Evolutionary conservation across 306 rosid species (phyloP).

Genomic region (Alnus rubra): DNA sequence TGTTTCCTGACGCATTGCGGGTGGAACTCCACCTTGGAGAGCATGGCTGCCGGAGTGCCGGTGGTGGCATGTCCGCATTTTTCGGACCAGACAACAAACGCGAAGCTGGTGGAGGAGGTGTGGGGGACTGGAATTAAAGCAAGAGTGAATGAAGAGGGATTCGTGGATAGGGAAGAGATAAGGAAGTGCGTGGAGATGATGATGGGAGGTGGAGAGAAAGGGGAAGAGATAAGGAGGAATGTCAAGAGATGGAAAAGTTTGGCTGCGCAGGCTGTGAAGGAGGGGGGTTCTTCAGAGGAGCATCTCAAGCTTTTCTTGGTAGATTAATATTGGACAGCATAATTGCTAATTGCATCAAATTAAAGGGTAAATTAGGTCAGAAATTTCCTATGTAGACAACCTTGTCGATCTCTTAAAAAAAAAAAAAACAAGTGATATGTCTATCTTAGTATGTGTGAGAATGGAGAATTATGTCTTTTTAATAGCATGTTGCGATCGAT

Average conservation of each 20-base stretch:
- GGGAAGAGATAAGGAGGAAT: conserved; percentile 27
- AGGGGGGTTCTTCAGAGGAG: conserved; percentile 33
- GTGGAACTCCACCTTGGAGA: conserved; percentile 36
- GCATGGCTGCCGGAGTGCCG: conserved; percentile 23
- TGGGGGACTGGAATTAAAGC: conserved; percentile 37
- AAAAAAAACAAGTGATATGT: too few species aligned
- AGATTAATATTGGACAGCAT: not conserved
- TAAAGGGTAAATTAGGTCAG: too few species aligned
- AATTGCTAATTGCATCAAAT: too few species aligned
- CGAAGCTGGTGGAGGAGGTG: conserved; percentile 30
- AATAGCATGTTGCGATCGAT: too few species aligned
- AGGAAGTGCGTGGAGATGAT: conserved; percentile 31
- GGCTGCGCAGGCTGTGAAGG: conserved; percentile 20
- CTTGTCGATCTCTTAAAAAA: too few species aligned
- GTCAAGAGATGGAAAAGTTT: conserved; percentile 37
- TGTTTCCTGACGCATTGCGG: conserved; percentile 38
- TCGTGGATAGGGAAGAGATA: conserved; percentile 19
- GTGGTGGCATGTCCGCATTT: conserved; percentile 34
- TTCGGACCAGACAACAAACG: conserved; percentile 25
- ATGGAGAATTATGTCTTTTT: too few species aligned
- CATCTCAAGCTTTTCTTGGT: conserved; percentile 20
- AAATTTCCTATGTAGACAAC: too few species aligned
- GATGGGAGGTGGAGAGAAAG: conserved; percentile 27
- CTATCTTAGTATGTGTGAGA: too few species aligned
- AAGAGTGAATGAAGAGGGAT: conserved; percentile 3